A percentile compares a stretch with the other conserved stretches of the same genome.
Conservation (phyloP, 2,329 filamentous ascomycete genomes). For the Atkinsonella hypoxylon region DNA sequence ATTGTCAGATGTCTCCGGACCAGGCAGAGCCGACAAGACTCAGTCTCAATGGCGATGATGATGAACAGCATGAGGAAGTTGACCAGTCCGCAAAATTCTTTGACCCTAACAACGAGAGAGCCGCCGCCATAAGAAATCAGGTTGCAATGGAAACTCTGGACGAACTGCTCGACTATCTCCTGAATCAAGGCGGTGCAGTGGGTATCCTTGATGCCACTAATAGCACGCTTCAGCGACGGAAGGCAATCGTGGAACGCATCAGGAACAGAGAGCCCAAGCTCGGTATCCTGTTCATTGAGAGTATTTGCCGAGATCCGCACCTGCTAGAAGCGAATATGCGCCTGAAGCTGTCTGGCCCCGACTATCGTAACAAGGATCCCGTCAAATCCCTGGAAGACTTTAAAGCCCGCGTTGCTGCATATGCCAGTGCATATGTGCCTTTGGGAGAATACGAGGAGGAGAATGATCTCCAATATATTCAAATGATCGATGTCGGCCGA, state of each 20-base stretch:
- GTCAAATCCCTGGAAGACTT: conserved; percentile 77
- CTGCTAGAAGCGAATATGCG: conserved; percentile 95
- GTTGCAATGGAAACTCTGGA: conserved; percentile 87
- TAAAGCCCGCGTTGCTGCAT: conserved; percentile 81
- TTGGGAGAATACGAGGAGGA: conserved; percentile 85
- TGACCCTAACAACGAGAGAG: conserved; percentile 75
- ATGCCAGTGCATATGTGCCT: conserved; percentile 88
- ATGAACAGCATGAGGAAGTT: conserved; percentile 33
- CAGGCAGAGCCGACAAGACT: conserved; percentile 26
- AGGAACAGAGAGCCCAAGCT: conserved; percentile 73
- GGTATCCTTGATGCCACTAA: conserved; percentile 97
- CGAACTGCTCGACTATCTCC: conserved; percentile 80
- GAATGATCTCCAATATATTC: conserved; percentile 86
- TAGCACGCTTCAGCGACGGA: conserved; percentile 77
- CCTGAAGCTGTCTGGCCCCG: conserved; percentile 85
- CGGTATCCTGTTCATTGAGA: conserved; percentile 91
- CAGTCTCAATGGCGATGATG: conserved; percentile 20
- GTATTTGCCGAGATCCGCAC: conserved; percentile 74
- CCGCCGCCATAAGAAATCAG: conserved; percentile 75
- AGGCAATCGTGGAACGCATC: conserved; percentile 74
- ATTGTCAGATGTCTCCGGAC: conserved; percentile 14
- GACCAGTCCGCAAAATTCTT: conserved; percentile 93
- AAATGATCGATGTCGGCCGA: conserved; percentile 93
- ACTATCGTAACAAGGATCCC: conserved; percentile 92
- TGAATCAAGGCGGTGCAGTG: conserved; percentile 71